Evolutionary conservation across 257 asterid species (phyloP), one percentile per base, ranked within the genome.

Genomic region (Solanum phureja): DNA sequence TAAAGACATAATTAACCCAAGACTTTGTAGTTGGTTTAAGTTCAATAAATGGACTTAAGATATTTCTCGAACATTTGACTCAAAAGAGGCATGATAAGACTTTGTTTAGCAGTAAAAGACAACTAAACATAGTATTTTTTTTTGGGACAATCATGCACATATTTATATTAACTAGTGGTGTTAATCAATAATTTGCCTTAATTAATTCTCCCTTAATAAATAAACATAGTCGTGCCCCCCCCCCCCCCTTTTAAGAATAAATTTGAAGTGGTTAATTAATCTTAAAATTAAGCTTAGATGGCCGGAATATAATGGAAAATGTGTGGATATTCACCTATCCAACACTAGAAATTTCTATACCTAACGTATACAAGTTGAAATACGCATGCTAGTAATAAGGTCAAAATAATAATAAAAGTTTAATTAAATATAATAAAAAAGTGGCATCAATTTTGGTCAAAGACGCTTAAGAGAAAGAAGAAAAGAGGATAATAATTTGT

Each of bases 391-490:
- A 76, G 68, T 9, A 56, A 23, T 12, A 42, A 23, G 83, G 87
- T 73, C 87, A 79, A 84, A 79, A 81, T 2, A 83, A 87, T 7
- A 79, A 83, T 33, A 86, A 71, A 49, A 49, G 7, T 27, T 31
- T 71, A 8, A 72, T 72, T 33, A 72, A 35, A 35, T 34, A 34
- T 19, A 33, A 35, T 31, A 38, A 46, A 58, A 49, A 71, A 49
- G 88, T 86, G 44, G 79, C 42, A 68, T 40, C 74, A 29, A 87
- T 89, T 90, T 82, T 49, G 88, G 92, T 91, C 93, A 91, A 91
- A 91, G 93, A 91, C 93, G 93, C 86, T 88, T 89, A 11, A 46
- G 79, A 37, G 10, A 31, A 77, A 77, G 81, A 49, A 37, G 18
- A 66, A 74, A 85, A 73, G 27, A 83, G 42, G 84, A 72, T 86